Conservation (phyloP, 2,329 filamentous ascomycete species). For the Alternaria solani region DNA sequence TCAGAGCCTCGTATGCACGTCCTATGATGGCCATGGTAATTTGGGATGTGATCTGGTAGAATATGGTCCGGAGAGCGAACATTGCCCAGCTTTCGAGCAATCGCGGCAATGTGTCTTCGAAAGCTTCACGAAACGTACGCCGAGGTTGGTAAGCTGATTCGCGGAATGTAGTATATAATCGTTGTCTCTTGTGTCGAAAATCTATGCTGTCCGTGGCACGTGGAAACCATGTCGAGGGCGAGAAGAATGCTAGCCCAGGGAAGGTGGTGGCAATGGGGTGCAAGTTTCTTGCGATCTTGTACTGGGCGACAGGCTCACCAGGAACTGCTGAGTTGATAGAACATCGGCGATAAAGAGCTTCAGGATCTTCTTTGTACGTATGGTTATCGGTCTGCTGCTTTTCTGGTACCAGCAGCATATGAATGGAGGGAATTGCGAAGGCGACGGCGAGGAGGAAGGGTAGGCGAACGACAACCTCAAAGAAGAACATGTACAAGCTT, state of each 20-base stretch:
- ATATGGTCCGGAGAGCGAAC: background rate
- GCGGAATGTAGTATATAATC: background rate
- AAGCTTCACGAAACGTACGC: constrained; percentile 3
- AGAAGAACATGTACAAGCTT: background rate
- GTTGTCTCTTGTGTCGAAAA: background rate
- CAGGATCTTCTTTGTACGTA: background rate
- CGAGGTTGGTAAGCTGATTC: background rate
- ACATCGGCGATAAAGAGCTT: constrained; percentile 1
- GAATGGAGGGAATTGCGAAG: background rate
- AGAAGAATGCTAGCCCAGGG: background rate
- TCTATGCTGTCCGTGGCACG: background rate
- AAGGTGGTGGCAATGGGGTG: background rate
- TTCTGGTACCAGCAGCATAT: background rate
- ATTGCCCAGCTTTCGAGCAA: background rate
- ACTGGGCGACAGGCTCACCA: background rate
- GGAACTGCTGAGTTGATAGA: background rate
- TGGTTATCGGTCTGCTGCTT: background rate
- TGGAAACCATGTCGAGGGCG: background rate
- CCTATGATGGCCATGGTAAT: background rate
- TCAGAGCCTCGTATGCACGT: background rate
- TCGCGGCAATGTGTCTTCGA: background rate
- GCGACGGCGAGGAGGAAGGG: background rate
- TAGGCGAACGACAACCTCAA: background rate
- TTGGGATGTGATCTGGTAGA: background rate
- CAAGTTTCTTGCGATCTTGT: background rate